Conservation (phyloP, 371 early-diverging fungal species). For the Mortierella sp. region DNA sequence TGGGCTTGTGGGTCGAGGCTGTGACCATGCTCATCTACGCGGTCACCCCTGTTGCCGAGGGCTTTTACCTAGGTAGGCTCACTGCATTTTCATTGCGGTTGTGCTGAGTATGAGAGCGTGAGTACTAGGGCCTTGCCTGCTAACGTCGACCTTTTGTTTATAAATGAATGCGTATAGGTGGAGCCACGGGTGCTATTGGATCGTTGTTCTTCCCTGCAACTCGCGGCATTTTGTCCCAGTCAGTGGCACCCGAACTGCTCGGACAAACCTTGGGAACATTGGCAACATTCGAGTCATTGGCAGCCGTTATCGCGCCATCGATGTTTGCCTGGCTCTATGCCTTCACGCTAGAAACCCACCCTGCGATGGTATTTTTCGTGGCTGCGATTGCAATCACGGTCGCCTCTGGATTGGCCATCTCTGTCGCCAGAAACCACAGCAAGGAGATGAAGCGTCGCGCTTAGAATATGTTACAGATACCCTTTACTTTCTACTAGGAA, state of each 20-base stretch:
- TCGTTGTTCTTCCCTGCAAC: constrained; percentile 35
- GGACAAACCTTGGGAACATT: constrained; percentile 33
- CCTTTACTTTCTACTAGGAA: neutral
- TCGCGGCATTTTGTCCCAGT: constrained; percentile 33
- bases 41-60: constrained; percentile 25
- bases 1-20: constrained; percentile 26
- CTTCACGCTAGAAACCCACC: constrained; percentile 18
- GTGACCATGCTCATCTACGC: constrained; percentile 29
- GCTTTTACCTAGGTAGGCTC: constrained; percentile 33
- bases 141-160: neutral
- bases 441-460: constrained; percentile 16
- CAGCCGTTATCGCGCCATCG: constrained; percentile 21
- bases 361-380: constrained; percentile 26
- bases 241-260: constrained; percentile 30
- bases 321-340: constrained; percentile 31
- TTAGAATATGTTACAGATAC: neutral
- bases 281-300: constrained; percentile 42
- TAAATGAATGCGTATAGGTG: constrained; percentile 18
- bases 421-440: constrained; percentile 11
- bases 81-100: neutral
- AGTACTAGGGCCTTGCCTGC: neutral
- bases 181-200: constrained; percentile 34
- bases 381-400: neutral
- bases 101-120: no score
- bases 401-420: neutral